A percentile compares a stretch with the other conserved stretches of the same genome.
Evolutionary conservation across 176 grass and related monocot genomes (phyloP).

Genomic region (Thalia dealbata): DNA sequence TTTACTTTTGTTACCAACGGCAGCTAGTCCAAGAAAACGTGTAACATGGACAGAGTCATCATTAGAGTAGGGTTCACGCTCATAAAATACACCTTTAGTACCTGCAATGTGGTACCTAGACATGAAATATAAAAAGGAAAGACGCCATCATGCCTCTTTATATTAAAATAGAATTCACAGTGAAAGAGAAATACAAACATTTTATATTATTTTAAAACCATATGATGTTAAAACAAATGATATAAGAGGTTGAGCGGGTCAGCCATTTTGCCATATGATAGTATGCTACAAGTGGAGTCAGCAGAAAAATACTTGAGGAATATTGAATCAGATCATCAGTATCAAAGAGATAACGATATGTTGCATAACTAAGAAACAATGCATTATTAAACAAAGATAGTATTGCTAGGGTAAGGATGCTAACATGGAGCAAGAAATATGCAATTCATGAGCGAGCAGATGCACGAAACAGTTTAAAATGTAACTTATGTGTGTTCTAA

Average conservation of each 20-base stretch:
- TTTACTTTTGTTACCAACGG: conserved; percentile 89
- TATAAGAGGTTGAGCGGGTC: no score
- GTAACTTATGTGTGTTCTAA: not conserved
- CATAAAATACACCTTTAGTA: conserved; percentile 79
- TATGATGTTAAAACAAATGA: not conserved
- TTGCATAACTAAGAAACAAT: not conserved
- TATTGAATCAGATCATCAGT: not conserved
- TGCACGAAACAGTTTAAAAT: no score
- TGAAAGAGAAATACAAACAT: not conserved
- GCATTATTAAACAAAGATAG: no score
- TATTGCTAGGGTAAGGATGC: no score
- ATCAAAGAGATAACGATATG: not conserved
- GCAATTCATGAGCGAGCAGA: no score
- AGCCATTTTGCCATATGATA: not conserved
- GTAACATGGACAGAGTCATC: conserved; percentile 61
- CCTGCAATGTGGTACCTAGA: conserved; percentile 88
- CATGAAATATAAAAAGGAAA: conserved; percentile 7
- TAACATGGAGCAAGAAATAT: no score
- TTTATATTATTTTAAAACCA: not conserved
- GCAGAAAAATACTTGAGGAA: not conserved
- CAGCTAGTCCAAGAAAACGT: conserved; percentile 89
- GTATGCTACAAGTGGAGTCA: not conserved
- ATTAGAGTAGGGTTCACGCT: conserved; percentile 75
- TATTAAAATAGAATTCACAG: not conserved
- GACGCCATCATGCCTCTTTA: not conserved